phyloP scores from a whole-genome alignment of 768 basidiomycete genomes.

The Hericium coralloides region DNA sequence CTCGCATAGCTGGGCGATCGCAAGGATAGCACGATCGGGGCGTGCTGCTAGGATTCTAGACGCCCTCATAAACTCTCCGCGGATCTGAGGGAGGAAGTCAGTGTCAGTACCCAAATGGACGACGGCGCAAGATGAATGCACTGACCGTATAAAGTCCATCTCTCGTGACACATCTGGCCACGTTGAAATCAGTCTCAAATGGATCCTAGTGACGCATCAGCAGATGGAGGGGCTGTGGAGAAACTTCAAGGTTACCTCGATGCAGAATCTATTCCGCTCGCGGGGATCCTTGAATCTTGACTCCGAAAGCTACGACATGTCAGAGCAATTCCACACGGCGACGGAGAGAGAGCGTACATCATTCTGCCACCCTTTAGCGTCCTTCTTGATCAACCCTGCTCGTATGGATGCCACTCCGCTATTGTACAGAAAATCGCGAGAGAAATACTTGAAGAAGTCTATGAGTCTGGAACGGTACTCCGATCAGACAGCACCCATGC shows the following conservation, averaged over 20 bases:
- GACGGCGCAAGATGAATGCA: slow-evolving; percentile 1
- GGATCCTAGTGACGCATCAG: slow-evolving; percentile 58
- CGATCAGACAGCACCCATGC: slow-evolving; percentile 2
- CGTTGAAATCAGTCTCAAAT: slow-evolving; percentile 94
- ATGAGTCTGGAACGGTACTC: slow-evolving; percentile 55
- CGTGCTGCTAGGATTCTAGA: slow-evolving; percentile 73
- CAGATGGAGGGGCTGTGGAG: neutral
- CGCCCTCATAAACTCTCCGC: slow-evolving; percentile 97
- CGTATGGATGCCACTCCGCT: slow-evolving; percentile 88
- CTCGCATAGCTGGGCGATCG: slow-evolving; percentile 85
- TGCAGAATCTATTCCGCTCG: slow-evolving; percentile 91
- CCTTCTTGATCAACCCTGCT: slow-evolving; percentile 82
- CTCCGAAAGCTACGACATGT: slow-evolving; percentile 10
- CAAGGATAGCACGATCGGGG: slow-evolving; percentile 72
- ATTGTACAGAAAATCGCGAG: slow-evolving; percentile 88
- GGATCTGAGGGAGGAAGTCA: slow-evolving; percentile 51
- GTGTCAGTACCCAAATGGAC: slow-evolving; percentile 3
- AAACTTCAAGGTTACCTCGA: slow-evolving; percentile 54
- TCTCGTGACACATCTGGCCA: slow-evolving; percentile 91
- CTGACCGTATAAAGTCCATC: slow-evolving; percentile 91
- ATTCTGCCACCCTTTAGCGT: slow-evolving; percentile 89
- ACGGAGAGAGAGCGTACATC: slow-evolving; percentile 29
- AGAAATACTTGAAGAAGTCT: slow-evolving; percentile 96
- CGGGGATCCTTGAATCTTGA: slow-evolving; percentile 57
- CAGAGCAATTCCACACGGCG: neutral